Conservation (phyloP, 306 rosid genomes). For the Dryas alaskensis region DNA sequence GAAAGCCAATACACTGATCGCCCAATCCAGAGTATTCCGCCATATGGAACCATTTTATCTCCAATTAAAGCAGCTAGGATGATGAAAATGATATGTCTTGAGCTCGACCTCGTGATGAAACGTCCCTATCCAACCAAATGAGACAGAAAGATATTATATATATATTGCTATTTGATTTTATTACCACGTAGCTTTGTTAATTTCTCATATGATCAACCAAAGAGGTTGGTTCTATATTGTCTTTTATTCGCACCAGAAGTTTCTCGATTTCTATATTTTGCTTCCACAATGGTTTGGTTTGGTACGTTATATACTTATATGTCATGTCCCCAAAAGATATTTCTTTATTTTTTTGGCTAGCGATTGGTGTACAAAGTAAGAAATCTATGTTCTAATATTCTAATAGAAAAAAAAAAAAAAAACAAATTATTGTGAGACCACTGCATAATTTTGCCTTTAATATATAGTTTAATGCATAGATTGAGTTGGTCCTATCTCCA, state of each 20-base stretch:
- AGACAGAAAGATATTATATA: neutral
- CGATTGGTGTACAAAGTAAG: neutral
- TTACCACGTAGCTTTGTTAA: neutral
- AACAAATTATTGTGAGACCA: no score
- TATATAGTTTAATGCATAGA: no score
- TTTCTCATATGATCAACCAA: neutral
- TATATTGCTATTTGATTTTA: neutral
- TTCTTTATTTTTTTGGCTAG: neutral
- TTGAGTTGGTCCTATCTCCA: neutral
- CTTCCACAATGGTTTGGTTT: neutral
- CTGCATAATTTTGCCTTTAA: no score
- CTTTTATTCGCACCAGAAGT: neutral
- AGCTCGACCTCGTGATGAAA: neutral
- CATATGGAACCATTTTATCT: neutral
- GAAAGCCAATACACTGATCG: neutral
- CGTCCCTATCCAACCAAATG: constrained; percentile 11
- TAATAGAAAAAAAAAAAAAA: no score
- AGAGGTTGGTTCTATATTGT: neutral
- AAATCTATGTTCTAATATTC: neutral
- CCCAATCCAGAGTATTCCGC: neutral
- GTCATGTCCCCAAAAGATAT: neutral
- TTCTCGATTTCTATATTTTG: neutral
- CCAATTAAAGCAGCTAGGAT: constrained; percentile 1
- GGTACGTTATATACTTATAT: no score
- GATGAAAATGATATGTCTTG: neutral